Evolutionary conservation across 2,329 filamentous ascomycete species (phyloP).

Genomic region (Diaporthe batatas): DNA sequence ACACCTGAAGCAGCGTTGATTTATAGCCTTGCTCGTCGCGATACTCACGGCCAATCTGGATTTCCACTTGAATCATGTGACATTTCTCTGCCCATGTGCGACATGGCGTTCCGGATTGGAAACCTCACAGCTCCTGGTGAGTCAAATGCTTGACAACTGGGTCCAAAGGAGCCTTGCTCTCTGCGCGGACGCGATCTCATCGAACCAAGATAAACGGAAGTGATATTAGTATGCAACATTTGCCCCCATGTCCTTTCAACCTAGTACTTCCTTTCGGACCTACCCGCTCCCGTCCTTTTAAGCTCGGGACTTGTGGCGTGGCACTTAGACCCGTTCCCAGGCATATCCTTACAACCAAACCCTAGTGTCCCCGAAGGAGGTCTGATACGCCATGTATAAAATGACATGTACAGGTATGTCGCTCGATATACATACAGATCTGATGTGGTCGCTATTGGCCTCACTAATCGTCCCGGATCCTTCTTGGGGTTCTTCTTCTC

Average conservation of each 20-base stretch:
- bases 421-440: constrained; percentile 40
- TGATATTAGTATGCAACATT: constrained; percentile 42
- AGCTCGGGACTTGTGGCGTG: constrained; percentile 1
- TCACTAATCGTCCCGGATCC: not conserved
- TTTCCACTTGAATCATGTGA: constrained; percentile 7
- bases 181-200: not conserved
- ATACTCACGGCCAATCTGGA: constrained; percentile 18
- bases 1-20: constrained; percentile 28
- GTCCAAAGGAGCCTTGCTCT: not conserved
- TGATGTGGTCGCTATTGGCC: constrained; percentile 32
- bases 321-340: not conserved
- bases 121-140: constrained; percentile 16
- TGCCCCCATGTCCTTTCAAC: constrained; percentile 23
- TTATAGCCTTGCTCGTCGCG: constrained; percentile 28
- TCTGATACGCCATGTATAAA: constrained; percentile 27
- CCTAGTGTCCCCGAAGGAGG: constrained; percentile 5
- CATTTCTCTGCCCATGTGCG: not conserved
- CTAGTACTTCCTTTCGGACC: constrained; percentile 23
- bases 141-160: constrained; percentile 31
- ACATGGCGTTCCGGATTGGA: not conserved
- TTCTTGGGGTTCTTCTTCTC: constrained; percentile 5
- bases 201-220: constrained; percentile 32
- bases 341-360: not conserved
- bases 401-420: constrained; percentile 38
- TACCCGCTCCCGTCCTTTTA: not conserved